A percentile compares a stretch with the other conserved stretches of the same genome.
Evolutionary conservation across 2,329 filamentous ascomycete species (phyloP).

Genomic region (Verruconis gallopava): DNA sequence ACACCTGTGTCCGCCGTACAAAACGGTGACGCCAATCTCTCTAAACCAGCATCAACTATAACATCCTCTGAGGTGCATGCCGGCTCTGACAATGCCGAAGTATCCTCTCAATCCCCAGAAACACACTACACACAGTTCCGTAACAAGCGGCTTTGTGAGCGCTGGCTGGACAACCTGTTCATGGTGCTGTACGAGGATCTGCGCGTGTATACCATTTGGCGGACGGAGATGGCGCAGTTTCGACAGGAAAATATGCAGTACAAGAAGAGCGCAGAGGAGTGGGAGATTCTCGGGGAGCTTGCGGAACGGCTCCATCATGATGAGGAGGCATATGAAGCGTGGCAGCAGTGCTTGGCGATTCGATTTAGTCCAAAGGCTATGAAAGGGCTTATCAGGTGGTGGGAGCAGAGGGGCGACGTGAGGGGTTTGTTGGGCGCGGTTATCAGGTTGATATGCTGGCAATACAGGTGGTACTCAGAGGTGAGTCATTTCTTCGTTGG

Average conservation of each 20-base stretch:
- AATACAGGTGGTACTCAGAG: slow-evolving; percentile 98
- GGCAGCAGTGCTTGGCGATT: slow-evolving; percentile 72
- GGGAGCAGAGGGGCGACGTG: slow-evolving; percentile 66
- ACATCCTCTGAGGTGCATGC: slow-evolving; percentile 65
- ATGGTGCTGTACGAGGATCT: slow-evolving; percentile 99
- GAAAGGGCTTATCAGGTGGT: slow-evolving; percentile 66
- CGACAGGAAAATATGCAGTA: slow-evolving; percentile 88
- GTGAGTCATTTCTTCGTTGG: slow-evolving; percentile 27
- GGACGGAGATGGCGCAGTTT: slow-evolving; percentile 93
- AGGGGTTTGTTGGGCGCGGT: slow-evolving; percentile 71
- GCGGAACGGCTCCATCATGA: slow-evolving; percentile 86
- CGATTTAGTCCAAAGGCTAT: slow-evolving; percentile 91
- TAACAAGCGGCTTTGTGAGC: slow-evolving; percentile 92
- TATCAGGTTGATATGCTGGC: slow-evolving; percentile 89
- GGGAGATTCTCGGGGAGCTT: slow-evolving; percentile 91
- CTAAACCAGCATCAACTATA: slow-evolving; percentile 69
- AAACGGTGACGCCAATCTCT: slow-evolving; percentile 20
- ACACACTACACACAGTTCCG: slow-evolving; percentile 79
- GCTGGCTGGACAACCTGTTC: slow-evolving; percentile 96
- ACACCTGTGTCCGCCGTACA: neutral
- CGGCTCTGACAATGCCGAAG: slow-evolving; percentile 41
- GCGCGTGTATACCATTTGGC: slow-evolving; percentile 97
- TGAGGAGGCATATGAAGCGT: slow-evolving; percentile 87
- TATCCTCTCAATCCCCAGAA: slow-evolving; percentile 43
- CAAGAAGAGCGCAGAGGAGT: slow-evolving; percentile 92